These are phyloP conservation scores for Fusarium sp. DNA, from an alignment of 2,329 filamentous ascomycete genomes.

Conservation along the genomic window DNA sequence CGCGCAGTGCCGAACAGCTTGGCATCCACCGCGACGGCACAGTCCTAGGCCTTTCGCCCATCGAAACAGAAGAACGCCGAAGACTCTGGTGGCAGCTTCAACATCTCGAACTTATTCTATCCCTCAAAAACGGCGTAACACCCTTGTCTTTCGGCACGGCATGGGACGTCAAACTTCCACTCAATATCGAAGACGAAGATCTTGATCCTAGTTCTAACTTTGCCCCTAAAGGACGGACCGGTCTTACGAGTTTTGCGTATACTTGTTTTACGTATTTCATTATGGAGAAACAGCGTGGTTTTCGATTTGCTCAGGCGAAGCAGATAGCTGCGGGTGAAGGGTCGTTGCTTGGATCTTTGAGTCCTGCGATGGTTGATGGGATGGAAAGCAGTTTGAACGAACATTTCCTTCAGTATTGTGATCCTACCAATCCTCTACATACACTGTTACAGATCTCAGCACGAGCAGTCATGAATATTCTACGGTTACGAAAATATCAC, in stretches of 20 bases:
- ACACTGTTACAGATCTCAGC: constrained; percentile 8
- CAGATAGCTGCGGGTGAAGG: background rate
- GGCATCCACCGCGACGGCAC: constrained; percentile 27
- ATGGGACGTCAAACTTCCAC: constrained; percentile 25
- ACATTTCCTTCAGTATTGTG: constrained; percentile 24
- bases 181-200: constrained; percentile 26
- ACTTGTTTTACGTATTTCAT: background rate
- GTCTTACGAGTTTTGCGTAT: constrained; percentile 9
- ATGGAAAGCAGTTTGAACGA: constrained; percentile 17
- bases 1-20: constrained; percentile 18
- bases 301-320: background rate
- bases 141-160: constrained; percentile 8
- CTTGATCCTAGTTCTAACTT: background rate
- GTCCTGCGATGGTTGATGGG: background rate
- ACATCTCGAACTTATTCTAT: constrained; percentile 12
- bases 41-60: background rate
- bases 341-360: constrained; percentile 1
- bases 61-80: constrained; percentile 27
- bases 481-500: constrained; percentile 14
- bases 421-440: constrained; percentile 9
- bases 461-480: constrained; percentile 9
- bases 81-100: constrained; percentile 28
- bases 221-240: background rate
- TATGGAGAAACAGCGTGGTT: constrained; percentile 3
- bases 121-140: constrained; percentile 2